Evolutionary conservation across 2,329 filamentous ascomycete genomes (phyloP).

Genomic region (Xylaria sp.): DNA sequence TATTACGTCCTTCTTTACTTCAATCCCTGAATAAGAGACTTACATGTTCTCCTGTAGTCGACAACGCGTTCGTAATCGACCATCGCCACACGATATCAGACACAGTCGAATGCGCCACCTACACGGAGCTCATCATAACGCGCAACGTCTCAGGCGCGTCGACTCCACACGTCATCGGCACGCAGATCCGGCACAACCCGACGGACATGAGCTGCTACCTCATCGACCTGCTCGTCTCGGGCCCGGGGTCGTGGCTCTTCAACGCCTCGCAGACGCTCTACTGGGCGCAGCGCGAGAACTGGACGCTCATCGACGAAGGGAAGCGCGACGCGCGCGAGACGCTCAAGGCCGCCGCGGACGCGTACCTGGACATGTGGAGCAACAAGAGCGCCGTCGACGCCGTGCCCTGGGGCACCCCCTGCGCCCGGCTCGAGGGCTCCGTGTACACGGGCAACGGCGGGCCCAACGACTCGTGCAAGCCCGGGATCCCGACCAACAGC

Average conservation of each 20-base stretch:
- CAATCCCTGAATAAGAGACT: background rate
- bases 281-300: slow-evolving; percentile 49
- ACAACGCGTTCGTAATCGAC: slow-evolving; percentile 44
- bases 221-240: slow-evolving; percentile 51
- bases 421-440: slow-evolving; percentile 48
- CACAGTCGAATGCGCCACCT: slow-evolving; percentile 48
- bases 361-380: slow-evolving; percentile 53
- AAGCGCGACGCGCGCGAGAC: slow-evolving; percentile 45
- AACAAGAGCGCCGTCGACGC: slow-evolving; percentile 46
- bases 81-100: slow-evolving; percentile 49
- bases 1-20: too few species aligned
- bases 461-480: slow-evolving; percentile 46
- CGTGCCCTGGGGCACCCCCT: slow-evolving; percentile 53
- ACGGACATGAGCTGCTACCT: slow-evolving; percentile 44
- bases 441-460: slow-evolving; percentile 45
- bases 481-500: slow-evolving; percentile 46
- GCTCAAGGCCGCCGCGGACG: slow-evolving; percentile 50
- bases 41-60: slow-evolving; percentile 24
- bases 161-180: slow-evolving; percentile 49
- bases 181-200: slow-evolving; percentile 50
- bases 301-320: slow-evolving; percentile 47
- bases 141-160: slow-evolving; percentile 37
- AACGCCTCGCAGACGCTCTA: slow-evolving; percentile 51
- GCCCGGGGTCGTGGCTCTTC: slow-evolving; percentile 52
- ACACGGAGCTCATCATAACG: slow-evolving; percentile 46